These are phyloP conservation scores for Acrocalymma vagum DNA, from an alignment of 2,329 filamentous ascomycete genomes.

Conservation along the genomic window DNA sequence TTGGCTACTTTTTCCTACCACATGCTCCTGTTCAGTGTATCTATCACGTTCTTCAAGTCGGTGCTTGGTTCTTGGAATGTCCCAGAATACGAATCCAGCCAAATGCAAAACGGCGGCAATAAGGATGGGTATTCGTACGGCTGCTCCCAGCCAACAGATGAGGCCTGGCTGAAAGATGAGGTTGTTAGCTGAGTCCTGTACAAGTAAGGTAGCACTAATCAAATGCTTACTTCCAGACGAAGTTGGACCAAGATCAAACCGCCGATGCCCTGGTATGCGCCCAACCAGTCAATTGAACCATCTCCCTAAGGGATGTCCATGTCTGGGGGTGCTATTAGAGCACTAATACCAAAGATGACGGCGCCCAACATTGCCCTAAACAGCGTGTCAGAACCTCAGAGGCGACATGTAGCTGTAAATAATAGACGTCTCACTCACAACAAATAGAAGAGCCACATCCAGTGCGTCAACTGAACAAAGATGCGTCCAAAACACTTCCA, in stretches of 20 bases:
- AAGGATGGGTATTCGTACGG: conserved; percentile 54
- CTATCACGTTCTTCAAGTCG: no score
- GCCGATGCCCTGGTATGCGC: conserved; percentile 47
- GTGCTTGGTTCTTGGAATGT: no score
- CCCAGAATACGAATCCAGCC: conserved; percentile 49
- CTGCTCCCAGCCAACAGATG: conserved; percentile 54
- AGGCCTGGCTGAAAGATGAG: conserved; percentile 50
- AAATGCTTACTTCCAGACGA: conserved; percentile 20
- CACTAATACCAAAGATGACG: not conserved
- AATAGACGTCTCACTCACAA: conserved; percentile 39
- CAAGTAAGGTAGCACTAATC: conserved; percentile 60
- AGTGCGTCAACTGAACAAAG: conserved; percentile 46
- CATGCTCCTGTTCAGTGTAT: no score
- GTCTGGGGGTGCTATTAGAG: not conserved
- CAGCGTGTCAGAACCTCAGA: no score
- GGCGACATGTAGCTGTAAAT: no score
- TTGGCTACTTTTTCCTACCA: no score
- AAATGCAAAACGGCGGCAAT: conserved; percentile 49
- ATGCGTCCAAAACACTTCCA: conserved; percentile 53
- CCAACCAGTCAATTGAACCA: conserved; percentile 53
- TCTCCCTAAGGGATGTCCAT: conserved; percentile 45
- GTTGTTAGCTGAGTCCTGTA: conserved; percentile 57
- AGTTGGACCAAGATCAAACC: conserved; percentile 5
- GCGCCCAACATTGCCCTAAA: conserved; percentile 25
- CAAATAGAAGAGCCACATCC: conserved; percentile 47